Evolutionary conservation across 176 grass and related monocot genomes (phyloP), one percentile per base, ranked within the genome.

Genomic region (Cymbopogon citratus): DNA sequence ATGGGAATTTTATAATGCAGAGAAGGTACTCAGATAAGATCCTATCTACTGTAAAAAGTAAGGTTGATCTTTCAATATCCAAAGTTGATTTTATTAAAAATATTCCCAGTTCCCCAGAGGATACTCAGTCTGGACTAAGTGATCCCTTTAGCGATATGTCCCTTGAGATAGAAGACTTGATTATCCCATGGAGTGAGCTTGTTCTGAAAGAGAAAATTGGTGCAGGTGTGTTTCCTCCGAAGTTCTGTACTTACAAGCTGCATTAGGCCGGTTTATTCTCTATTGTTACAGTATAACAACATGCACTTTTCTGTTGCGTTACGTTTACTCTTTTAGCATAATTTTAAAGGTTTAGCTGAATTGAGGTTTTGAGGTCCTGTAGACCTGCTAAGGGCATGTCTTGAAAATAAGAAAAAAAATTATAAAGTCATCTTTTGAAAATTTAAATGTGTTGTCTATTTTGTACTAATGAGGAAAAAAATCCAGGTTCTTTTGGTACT

Each of bases 401-500:
- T 83, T 54, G 10, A 48, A 41, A 41, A 41, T 41, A 33, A 33
- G 31, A 33, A 33, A 33, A 33, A 33, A 33, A 33, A 33, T 33
- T 33, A 33, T 33, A 33, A 2, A 33, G 31, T 33, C 31, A 33
- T 33, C 31, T 33, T 33, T 33, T 33, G 31, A 33, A 33, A 33
- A 33, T 2, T 65, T 75, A 41, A 27, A 76, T 84, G 7, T 25
- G 60, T 14, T 70, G 3, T 28, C 6, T 52, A 39, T 19, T 51
- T 11, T 76, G 21, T 18, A 51, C 73, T 83, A 27, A 77, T 72
- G 65, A 64, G 18, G 24, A 63, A 63, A 51, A 77, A 43, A 5
- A 69, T 89, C 59, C 84, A 93, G 94, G 94, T 68, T 97, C 94
- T 51, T 97, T 97, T 91, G 94, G 94, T 57, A 97, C 91, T 75